Conservation (phyloP, 371 early-diverging fungal genomes). For the Gilbertella persicaria region DNA sequence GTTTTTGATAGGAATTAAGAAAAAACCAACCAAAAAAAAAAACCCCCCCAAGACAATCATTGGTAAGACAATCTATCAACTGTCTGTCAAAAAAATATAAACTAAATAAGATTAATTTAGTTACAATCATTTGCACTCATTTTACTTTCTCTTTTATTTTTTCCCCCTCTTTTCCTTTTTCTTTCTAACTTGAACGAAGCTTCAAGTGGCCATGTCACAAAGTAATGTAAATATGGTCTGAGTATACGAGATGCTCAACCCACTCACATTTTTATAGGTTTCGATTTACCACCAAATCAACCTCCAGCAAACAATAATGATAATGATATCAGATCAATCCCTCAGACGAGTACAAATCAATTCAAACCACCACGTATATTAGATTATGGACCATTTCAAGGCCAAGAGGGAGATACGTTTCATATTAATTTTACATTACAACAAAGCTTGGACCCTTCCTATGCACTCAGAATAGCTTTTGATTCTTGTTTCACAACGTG, state of each 20-base stretch:
- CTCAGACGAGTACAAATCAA: conserved; percentile 15
- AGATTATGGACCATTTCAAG: conserved; percentile 15
- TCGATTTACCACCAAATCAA: conserved; percentile 12
- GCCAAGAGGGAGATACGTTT: conserved; percentile 14
- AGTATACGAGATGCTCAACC: background rate
- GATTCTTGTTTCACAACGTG: conserved; percentile 20
- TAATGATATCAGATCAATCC: conserved; percentile 15
- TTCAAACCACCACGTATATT: conserved; percentile 17
- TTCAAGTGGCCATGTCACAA: conserved; percentile 22
- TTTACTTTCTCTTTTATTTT: background rate
- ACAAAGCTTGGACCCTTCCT: conserved; percentile 5
- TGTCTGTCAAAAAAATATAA: background rate
- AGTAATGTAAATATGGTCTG: conserved; percentile 5
- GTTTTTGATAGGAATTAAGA: no score
- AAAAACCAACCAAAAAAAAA: background rate
- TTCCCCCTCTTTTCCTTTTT: background rate
- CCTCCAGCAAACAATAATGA: background rate
- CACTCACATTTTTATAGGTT: conserved; percentile 6
- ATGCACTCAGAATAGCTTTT: conserved; percentile 17
- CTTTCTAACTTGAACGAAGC: background rate
- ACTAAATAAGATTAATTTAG: background rate
- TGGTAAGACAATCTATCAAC: background rate
- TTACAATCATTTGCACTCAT: background rate
- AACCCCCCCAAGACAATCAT: background rate
- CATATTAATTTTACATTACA: conserved; percentile 5